Evolutionary conservation across 306 rosid species (phyloP).

Genomic region (Cucurbita maxima): DNA sequence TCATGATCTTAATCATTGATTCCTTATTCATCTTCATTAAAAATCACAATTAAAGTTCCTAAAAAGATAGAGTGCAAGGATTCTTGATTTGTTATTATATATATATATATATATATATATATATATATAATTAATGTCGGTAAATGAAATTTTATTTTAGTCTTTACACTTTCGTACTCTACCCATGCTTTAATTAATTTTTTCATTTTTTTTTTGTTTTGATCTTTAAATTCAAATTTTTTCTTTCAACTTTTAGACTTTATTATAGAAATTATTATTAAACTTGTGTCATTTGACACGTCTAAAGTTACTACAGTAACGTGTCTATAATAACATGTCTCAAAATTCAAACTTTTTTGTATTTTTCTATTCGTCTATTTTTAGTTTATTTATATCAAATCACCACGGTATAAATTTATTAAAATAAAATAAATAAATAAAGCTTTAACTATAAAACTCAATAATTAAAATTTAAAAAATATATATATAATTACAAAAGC

Average conservation of each 20-base stretch:
- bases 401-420: too few relatives aligned
- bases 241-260: not conserved
- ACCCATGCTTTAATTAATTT: not conserved
- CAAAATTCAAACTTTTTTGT: not conserved
- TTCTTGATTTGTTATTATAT: not conserved
- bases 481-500: not conserved
- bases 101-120: not conserved
- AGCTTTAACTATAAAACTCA: too few relatives aligned
- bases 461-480: too few relatives aligned
- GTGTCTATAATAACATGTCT: not conserved
- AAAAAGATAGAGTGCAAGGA: not conserved
- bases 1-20: not conserved
- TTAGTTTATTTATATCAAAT: too few relatives aligned
- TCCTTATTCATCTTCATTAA: not conserved
- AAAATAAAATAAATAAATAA: not conserved
- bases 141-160: not conserved
- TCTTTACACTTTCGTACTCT: not conserved
- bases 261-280: not conserved
- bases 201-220: not conserved
- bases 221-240: not conserved
- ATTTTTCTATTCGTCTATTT: too few relatives aligned
- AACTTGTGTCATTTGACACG: not conserved
- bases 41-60: not conserved
- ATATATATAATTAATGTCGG: not conserved
- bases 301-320: not conserved